Conservation (phyloP, 2,329 filamentous ascomycete genomes). For the Verticillium zaregamsianum region DNA sequence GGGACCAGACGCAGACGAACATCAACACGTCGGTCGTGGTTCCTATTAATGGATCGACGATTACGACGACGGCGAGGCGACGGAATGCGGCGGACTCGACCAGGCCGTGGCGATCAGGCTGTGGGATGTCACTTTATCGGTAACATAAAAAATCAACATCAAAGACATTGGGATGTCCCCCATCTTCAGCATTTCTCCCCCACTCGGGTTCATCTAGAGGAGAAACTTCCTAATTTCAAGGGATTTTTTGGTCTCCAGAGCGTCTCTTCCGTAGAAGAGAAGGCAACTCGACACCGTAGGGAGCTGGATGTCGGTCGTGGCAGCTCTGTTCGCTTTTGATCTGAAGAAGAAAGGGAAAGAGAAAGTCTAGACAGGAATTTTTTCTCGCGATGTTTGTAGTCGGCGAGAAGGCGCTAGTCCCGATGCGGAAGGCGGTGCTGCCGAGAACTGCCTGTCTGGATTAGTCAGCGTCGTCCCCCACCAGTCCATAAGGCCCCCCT, state of each 20-base stretch:
- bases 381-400: constrained; percentile 6
- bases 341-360: constrained; percentile 38
- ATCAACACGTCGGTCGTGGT: background rate
- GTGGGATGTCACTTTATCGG: background rate
- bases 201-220: constrained; percentile 32
- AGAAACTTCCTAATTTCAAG: constrained; percentile 62
- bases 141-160: background rate
- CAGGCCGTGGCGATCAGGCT: background rate
- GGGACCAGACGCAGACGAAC: background rate
- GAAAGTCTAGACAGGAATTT: constrained; percentile 25
- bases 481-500: background rate
- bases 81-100: background rate
- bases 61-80: background rate
- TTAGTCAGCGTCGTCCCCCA: background rate
- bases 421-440: constrained; percentile 1
- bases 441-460: too few relatives aligned
- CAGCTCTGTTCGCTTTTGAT: constrained; percentile 62
- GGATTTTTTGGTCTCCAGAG: constrained; percentile 54
- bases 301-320: constrained; percentile 58
- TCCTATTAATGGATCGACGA: background rate
- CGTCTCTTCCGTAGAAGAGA: constrained; percentile 41
- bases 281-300: constrained; percentile 61
- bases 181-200: constrained; percentile 57
- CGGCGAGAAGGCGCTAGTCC: constrained; percentile 17
- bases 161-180: constrained; percentile 42